Conservation (phyloP, 177 flowering plant species). For the Vitis hybrid region DNA sequence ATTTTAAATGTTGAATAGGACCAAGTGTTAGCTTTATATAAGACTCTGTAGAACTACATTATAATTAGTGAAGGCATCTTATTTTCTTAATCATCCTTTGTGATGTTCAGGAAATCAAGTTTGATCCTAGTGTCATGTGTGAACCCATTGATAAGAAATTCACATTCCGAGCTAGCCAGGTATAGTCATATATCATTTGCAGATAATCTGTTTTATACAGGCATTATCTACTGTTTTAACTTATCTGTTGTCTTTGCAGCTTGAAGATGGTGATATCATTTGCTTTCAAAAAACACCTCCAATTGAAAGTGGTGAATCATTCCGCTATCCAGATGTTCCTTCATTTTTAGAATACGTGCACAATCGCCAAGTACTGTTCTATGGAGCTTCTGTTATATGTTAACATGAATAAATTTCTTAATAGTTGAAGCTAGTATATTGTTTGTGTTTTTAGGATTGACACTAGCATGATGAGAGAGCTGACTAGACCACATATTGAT, state of each 20-base stretch:
- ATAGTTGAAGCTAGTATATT: too few relatives aligned
- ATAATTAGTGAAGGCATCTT: too few relatives aligned
- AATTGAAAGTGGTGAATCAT: conserved; percentile 40
- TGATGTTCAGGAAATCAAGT: conserved; percentile 76
- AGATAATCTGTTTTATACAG: neutral
- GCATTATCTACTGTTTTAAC: neutral
- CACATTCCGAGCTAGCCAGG: conserved; percentile 73
- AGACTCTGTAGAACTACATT: too few relatives aligned
- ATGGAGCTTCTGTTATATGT: neutral
- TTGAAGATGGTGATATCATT: conserved; percentile 95
- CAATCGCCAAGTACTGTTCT: conserved; percentile 75
- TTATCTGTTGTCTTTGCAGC: conserved; percentile 39
- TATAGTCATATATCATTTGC: conserved; percentile 9
- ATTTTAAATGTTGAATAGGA: too few relatives aligned
- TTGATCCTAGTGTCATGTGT: conserved; percentile 83
- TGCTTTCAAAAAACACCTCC: conserved; percentile 75
- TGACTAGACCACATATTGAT: too few relatives aligned
- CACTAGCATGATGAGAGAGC: too few relatives aligned
- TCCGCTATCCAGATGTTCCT: conserved; percentile 77
- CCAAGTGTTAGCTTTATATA: neutral
- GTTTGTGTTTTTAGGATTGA: too few relatives aligned
- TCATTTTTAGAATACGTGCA: conserved; percentile 87
- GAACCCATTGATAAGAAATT: conserved; percentile 66
- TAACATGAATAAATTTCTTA: too few relatives aligned
- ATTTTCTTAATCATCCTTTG: neutral